Conservation (phyloP, 768 basidiomycete species). For the Lepiota venenata region DNA sequence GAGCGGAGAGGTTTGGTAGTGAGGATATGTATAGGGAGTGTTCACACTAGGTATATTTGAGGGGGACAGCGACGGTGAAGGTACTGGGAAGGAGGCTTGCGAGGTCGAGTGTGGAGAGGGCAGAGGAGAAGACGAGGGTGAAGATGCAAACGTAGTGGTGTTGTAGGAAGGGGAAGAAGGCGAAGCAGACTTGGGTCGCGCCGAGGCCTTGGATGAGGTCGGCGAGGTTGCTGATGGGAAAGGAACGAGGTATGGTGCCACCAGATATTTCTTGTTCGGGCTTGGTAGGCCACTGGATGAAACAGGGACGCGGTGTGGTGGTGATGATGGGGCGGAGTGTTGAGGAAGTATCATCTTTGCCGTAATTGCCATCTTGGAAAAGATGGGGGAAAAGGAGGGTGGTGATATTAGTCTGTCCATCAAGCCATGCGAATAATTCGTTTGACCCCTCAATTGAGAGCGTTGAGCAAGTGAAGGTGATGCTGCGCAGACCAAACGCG, state of each 20-base stretch:
- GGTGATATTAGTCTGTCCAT: constrained; percentile 39
- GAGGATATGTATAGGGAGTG: constrained; percentile 11
- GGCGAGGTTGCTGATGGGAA: background rate
- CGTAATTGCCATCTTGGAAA: constrained; percentile 21
- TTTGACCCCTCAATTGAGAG: constrained; percentile 29
- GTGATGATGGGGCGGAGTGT: background rate
- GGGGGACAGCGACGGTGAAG: constrained; percentile 12
- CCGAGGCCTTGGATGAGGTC: background rate
- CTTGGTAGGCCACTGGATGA: background rate
- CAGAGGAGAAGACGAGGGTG: constrained; percentile 17
- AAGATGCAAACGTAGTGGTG: constrained; percentile 12
- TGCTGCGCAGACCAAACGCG: constrained; percentile 36
- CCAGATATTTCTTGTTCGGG: constrained; percentile 3
- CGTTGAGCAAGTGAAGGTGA: constrained; percentile 33
- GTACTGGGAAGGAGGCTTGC: background rate
- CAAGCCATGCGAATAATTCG: constrained; percentile 37
- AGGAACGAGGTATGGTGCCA: constrained; percentile 3
- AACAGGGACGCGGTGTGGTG: background rate
- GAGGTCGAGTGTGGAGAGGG: background rate
- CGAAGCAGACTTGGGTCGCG: constrained; percentile 5
- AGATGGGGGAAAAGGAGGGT: constrained; percentile 38
- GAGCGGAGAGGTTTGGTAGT: constrained; percentile 18
- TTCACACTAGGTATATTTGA: constrained; percentile 7
- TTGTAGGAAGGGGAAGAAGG: constrained; percentile 8
- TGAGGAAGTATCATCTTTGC: background rate